A percentile compares a stretch with the other conserved stretches of the same genome.
phyloP scores from a whole-genome alignment of 1,284 basidiomycete genomes.

The Ganoderma leucocontextum region DNA sequence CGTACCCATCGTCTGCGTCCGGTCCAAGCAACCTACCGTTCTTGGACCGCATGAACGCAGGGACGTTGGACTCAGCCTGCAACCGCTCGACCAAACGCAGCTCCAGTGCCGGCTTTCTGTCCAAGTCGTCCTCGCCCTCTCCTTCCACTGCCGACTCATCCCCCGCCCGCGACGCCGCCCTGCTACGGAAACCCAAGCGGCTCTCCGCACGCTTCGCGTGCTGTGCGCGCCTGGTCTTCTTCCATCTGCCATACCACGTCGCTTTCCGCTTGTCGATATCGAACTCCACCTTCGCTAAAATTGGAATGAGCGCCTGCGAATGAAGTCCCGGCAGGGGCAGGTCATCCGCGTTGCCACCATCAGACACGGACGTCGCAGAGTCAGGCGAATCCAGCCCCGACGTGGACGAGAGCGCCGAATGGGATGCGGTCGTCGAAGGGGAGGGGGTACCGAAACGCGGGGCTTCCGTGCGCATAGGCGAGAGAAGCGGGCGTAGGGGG shows the following conservation, averaged over 20 bases:
- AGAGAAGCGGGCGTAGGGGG: slow-evolving; percentile 56
- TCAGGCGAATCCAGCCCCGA: slow-evolving; percentile 66
- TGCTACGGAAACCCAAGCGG: slow-evolving; percentile 42
- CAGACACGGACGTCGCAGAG: slow-evolving; percentile 55
- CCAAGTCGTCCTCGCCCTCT: slow-evolving; percentile 32
- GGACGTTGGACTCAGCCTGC: slow-evolving; percentile 47
- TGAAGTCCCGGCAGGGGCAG: slow-evolving; percentile 71
- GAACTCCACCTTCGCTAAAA: slow-evolving; percentile 89
- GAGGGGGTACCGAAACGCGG: slow-evolving; percentile 55
- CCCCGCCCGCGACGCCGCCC: slow-evolving; percentile 35
- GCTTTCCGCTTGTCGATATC: slow-evolving; percentile 80
- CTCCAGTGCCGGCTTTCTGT: slow-evolving; percentile 51
- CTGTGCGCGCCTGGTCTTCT: slow-evolving; percentile 66
- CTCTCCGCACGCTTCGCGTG: slow-evolving; percentile 63
- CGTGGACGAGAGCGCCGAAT: slow-evolving; percentile 55
- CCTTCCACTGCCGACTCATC: slow-evolving; percentile 29
- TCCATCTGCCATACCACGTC: slow-evolving; percentile 85
- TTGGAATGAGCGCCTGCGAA: slow-evolving; percentile 72
- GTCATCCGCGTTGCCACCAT: slow-evolving; percentile 50
- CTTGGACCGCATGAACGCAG: slow-evolving; percentile 39
- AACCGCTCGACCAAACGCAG: slow-evolving; percentile 60
- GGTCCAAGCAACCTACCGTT: slow-evolving; percentile 33
- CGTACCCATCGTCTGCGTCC: slow-evolving; percentile 34
- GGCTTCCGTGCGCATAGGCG: slow-evolving; percentile 48
- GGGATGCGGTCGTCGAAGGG: slow-evolving; percentile 56